These are phyloP conservation scores for Naematelia aurantialba DNA, from an alignment of 768 basidiomycete genomes.

Conservation along the genomic window DNA sequence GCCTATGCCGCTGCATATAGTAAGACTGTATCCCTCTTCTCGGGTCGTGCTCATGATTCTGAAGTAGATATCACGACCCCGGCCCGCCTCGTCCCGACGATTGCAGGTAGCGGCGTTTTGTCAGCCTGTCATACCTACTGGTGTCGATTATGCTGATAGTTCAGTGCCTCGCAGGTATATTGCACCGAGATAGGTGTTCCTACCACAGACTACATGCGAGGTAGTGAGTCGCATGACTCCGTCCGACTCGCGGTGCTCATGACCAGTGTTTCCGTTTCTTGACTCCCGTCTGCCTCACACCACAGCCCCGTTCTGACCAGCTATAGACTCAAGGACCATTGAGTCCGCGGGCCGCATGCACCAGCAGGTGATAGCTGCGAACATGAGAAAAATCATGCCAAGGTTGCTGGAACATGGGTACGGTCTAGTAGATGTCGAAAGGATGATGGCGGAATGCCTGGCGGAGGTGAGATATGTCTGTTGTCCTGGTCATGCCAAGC, in stretches of 20 bases:
- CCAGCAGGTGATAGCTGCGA: slow-evolving; percentile 9
- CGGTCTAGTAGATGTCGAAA: slow-evolving; percentile 11
- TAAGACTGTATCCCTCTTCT: slow-evolving; percentile 8
- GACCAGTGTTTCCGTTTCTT: neutral
- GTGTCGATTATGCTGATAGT: neutral
- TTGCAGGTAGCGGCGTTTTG: slow-evolving; percentile 24
- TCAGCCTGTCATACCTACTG: slow-evolving; percentile 10
- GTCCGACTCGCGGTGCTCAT: neutral
- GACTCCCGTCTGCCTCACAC: too few relatives aligned
- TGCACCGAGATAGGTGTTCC: slow-evolving; percentile 23
- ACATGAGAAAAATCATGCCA: slow-evolving; percentile 16
- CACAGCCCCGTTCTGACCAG: neutral
- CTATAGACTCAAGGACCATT: slow-evolving; percentile 6
- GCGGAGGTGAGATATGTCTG: slow-evolving; percentile 38
- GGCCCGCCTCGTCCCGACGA: slow-evolving; percentile 3
- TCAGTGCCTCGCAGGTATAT: slow-evolving; percentile 15
- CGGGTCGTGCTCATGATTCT: neutral
- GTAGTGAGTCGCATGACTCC: slow-evolving; percentile 14
- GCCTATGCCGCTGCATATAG: slow-evolving; percentile 18
- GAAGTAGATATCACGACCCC: slow-evolving; percentile 20
- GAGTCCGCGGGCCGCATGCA: slow-evolving; percentile 24
- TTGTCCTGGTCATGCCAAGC: neutral
- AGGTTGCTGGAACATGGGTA: slow-evolving; percentile 21
- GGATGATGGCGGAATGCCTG: slow-evolving; percentile 16
- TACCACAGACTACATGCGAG: slow-evolving; percentile 8